Evolutionary conservation across 768 basidiomycete species (phyloP).

Genomic region (Mycena rosella): DNA sequence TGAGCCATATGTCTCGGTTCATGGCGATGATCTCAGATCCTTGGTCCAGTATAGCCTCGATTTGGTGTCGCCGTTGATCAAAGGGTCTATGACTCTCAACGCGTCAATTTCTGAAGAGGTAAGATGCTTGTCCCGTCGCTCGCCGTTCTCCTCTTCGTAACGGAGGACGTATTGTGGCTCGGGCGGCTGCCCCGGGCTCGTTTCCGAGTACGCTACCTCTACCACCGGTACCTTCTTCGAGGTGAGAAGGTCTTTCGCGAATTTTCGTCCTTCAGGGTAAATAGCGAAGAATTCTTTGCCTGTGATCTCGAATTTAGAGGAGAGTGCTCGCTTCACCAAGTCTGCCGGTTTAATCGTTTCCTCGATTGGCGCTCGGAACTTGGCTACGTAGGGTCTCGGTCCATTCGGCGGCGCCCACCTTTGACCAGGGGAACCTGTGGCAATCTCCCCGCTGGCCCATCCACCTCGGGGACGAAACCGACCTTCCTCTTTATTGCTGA

Average conservation of each 20-base stretch:
- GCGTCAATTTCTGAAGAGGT: conserved; percentile 5
- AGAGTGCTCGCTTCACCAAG: not conserved
- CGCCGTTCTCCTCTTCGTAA: not conserved
- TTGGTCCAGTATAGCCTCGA: conserved; percentile 1
- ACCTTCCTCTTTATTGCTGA: not conserved
- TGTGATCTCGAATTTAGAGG: not conserved
- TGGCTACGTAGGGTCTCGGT: no score
- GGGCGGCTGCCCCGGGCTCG: not conserved
- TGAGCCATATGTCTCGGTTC: not conserved
- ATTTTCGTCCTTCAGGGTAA: not conserved
- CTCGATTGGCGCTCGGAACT: not conserved
- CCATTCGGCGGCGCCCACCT: no score
- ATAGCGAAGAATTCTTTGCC: not conserved
- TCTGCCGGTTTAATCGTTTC: not conserved
- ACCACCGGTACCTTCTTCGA: conserved; percentile 5
- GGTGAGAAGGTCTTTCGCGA: not conserved
- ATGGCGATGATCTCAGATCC: conserved; percentile 1
- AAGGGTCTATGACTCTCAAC: not conserved
- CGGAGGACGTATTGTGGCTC: not conserved
- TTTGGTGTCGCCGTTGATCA: not conserved
- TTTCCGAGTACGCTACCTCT: not conserved
- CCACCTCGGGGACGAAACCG: not conserved
- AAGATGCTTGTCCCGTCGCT: not conserved
- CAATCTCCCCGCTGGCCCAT: no score
- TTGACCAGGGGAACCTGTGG: no score